Percentiles rank a stretch among this genome's conserved stretches.
Evolutionary conservation across 1,139 yeast genomes (phyloP).

Genomic region (Debaryomyces psychrophilus): DNA sequence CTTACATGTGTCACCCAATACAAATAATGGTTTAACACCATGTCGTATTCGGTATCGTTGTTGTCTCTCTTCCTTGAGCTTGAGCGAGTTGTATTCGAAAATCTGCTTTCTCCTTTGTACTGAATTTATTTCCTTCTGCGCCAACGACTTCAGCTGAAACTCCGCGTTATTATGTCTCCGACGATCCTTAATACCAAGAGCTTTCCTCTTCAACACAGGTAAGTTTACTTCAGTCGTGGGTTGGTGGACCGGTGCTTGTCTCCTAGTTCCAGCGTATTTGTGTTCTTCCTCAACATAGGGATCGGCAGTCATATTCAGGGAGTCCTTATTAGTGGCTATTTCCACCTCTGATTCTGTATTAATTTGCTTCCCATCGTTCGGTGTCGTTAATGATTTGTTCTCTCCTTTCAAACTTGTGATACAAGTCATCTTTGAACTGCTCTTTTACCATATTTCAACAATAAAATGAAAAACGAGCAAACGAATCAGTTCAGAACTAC

Average conservation of each 20-base stretch:
- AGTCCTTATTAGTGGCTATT: neutral
- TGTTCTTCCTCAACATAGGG: too few relatives aligned
- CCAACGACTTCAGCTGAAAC: conserved; percentile 8
- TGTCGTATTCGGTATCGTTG: conserved; percentile 28
- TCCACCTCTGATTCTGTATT: neutral
- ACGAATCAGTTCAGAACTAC: neutral
- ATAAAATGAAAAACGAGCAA: neutral
- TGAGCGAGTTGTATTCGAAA: conserved; percentile 28
- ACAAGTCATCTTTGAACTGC: neutral
- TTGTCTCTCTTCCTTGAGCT: conserved; percentile 29
- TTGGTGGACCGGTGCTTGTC: neutral
- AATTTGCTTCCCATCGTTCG: neutral
- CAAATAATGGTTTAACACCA: conserved; percentile 18
- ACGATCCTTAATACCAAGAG: neutral
- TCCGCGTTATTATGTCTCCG: neutral
- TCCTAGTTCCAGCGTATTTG: neutral
- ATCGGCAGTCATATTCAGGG: neutral
- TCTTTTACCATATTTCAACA: neutral
- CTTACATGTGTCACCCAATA: conserved; percentile 18
- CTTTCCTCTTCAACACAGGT: neutral
- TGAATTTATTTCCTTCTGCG: conserved; percentile 21
- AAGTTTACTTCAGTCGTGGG: neutral
- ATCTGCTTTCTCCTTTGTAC: conserved; percentile 33
- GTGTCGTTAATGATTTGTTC: conserved; percentile 15
- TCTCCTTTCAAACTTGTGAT: neutral